phyloP scores from a whole-genome alignment of 768 basidiomycete species.

The Mycena latifolia region DNA sequence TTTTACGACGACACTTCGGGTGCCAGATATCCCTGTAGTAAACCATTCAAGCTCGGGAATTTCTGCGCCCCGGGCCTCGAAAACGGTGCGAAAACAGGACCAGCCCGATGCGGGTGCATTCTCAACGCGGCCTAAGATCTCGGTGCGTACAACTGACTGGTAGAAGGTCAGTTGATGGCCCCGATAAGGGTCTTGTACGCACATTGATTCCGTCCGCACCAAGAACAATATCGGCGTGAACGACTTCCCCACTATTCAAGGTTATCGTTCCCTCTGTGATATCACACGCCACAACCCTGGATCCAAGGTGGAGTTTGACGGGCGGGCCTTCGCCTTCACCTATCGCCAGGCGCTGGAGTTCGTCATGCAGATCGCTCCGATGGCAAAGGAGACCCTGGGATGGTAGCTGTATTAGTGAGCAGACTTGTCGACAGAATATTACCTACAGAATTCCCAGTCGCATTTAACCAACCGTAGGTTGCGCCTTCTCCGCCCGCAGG shows the following conservation, averaged over 20 bases:
- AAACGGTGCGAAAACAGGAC: constrained; percentile 16
- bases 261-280: constrained; percentile 46
- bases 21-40: background rate
- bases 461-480: background rate
- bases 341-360: constrained; percentile 24
- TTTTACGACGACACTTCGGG: background rate
- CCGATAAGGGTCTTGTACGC: background rate
- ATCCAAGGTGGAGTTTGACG: constrained; percentile 12
- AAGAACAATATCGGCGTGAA: constrained; percentile 42
- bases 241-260: constrained; percentile 48
- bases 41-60: constrained; percentile 20
- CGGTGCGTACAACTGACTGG: constrained; percentile 21
- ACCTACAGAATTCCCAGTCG: background rate
- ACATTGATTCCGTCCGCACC: constrained; percentile 34
- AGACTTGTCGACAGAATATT: too few relatives aligned
- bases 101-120: constrained; percentile 4
- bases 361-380: constrained; percentile 22
- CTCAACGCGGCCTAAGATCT: constrained; percentile 3
- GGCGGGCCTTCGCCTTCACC: constrained; percentile 16
- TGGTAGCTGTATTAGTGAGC: too few relatives aligned
- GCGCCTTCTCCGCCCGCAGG: constrained; percentile 1
- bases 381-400: constrained; percentile 5
- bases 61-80: constrained; percentile 8
- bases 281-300: constrained; percentile 25
- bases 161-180: too few relatives aligned